Evolutionary conservation across 164 flowering plant species (phyloP).

Genomic region (Annona cherimola): DNA sequence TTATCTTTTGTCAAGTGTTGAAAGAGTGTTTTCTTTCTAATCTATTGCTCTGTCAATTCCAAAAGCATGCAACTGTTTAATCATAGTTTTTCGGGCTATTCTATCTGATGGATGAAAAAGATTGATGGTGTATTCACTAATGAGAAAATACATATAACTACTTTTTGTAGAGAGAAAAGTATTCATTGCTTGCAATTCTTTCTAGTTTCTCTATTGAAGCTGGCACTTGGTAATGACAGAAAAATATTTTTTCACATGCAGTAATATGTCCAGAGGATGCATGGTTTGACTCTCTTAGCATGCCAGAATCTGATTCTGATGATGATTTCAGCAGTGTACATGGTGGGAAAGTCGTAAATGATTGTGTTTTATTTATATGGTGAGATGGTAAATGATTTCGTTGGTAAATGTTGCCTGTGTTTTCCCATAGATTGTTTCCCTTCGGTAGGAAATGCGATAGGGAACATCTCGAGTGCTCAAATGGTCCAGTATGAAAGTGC

Average conservation of each 20-base stretch:
- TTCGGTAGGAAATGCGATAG: slow-evolving; percentile 26
- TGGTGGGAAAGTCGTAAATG: slow-evolving; percentile 57
- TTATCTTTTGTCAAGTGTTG: too few species aligned
- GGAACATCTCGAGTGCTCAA: slow-evolving; percentile 49
- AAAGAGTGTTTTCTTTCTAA: too few species aligned
- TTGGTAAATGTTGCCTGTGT: background rate
- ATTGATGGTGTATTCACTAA: too few species aligned
- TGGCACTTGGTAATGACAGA: too few species aligned
- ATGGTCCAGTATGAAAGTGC: slow-evolving; percentile 75
- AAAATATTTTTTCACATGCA: slow-evolving; percentile 23
- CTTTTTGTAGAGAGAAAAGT: too few species aligned
- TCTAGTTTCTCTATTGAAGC: too few species aligned
- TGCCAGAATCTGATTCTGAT: slow-evolving; percentile 91
- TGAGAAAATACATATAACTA: too few species aligned
- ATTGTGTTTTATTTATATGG: background rate
- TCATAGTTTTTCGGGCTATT: too few species aligned
- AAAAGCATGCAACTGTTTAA: too few species aligned
- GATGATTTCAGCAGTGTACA: slow-evolving; percentile 85
- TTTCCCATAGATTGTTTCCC: slow-evolving; percentile 45
- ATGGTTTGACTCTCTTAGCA: slow-evolving; percentile 87
- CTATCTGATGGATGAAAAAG: too few species aligned
- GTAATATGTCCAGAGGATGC: slow-evolving; percentile 67
- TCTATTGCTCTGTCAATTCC: too few species aligned
- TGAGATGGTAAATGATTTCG: background rate
- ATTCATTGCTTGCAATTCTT: too few species aligned